Evolutionary conservation across 257 asterid genomes (phyloP).

Genomic region (Ilex aquifolium): DNA sequence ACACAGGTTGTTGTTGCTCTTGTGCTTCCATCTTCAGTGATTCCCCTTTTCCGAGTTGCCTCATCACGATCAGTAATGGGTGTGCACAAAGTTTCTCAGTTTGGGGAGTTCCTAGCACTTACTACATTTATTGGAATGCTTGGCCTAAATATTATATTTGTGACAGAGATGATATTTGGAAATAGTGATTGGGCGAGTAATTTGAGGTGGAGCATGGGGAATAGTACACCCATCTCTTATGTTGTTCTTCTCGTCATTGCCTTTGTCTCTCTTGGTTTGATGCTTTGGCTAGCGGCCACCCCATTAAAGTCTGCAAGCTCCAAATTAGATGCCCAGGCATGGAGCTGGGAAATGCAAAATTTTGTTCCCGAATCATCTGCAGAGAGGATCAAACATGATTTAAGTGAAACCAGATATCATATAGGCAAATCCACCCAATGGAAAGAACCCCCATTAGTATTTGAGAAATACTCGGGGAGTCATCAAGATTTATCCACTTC

Average conservation of each 20-base stretch:
- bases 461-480: conserved; percentile 32
- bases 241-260: conserved; percentile 56
- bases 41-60: conserved; percentile 83
- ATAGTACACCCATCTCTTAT: conserved; percentile 54
- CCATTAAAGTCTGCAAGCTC: conserved; percentile 78
- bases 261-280: conserved; percentile 50
- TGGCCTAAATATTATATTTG: conserved; percentile 62
- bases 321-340: conserved; percentile 36
- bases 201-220: conserved; percentile 69
- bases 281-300: conserved; percentile 85
- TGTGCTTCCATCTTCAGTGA: conserved; percentile 86
- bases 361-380: conserved; percentile 21
- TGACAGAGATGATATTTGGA: conserved; percentile 82
- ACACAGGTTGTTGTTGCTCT: conserved; percentile 83
- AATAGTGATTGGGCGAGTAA: conserved; percentile 84
- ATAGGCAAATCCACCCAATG: conserved; percentile 28
- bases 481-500: conserved; percentile 28
- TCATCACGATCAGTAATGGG: conserved; percentile 89
- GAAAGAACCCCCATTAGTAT: conserved; percentile 31
- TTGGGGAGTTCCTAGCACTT: conserved; percentile 56
- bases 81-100: conserved; percentile 41
- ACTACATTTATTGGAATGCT: conserved; percentile 62
- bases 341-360: conserved; percentile 38
- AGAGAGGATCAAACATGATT: conserved; percentile 32
- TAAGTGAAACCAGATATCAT: conserved; percentile 27